Evolutionary conservation across 345 rosid genomes (phyloP).

Genomic region (Eucalyptus camaldulensis): DNA sequence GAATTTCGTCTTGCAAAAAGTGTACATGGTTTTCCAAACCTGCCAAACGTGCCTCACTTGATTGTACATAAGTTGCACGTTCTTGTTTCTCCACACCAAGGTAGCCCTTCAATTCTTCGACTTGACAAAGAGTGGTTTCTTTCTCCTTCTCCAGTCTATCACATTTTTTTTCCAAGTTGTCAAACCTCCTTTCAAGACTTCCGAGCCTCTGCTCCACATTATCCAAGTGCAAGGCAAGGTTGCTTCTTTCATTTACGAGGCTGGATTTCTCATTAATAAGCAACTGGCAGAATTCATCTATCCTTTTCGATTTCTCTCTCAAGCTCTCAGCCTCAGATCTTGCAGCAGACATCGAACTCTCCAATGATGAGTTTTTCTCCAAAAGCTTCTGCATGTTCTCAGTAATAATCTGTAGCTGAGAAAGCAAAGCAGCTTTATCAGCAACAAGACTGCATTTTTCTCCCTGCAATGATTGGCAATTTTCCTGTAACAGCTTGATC

Average conservation of each 20-base stretch:
- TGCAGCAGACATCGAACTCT: conserved; percentile 50
- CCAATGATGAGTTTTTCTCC: conserved; percentile 43
- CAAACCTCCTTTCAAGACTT: conserved; percentile 53
- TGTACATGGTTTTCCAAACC: conserved; percentile 59
- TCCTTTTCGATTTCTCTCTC: conserved; percentile 47
- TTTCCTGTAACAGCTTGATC: conserved; percentile 43
- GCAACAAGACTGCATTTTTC: conserved; percentile 55
- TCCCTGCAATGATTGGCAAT: conserved; percentile 49
- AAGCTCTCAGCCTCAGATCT: conserved; percentile 68
- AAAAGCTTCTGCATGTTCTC: conserved; percentile 67
- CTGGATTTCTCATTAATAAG: conserved; percentile 64
- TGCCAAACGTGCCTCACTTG: conserved; percentile 51
- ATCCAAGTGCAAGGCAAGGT: conserved; percentile 45
- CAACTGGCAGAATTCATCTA: conserved; percentile 62
- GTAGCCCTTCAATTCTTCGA: conserved; percentile 47
- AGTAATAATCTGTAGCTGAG: conserved; percentile 66
- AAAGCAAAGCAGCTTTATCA: conserved; percentile 70
- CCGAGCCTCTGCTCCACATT: conserved; percentile 46
- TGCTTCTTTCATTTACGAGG: conserved; percentile 39
- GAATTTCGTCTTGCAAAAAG: conserved; percentile 59
- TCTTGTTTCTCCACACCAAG: conserved; percentile 56
- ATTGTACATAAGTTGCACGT: conserved; percentile 29
- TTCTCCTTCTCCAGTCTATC: conserved; percentile 59
- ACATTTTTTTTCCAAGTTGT: conserved; percentile 52
- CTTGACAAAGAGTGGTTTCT: conserved; percentile 42